Conservation (phyloP, 345 rosid genomes). For the Moricandia moricandioides region DNA sequence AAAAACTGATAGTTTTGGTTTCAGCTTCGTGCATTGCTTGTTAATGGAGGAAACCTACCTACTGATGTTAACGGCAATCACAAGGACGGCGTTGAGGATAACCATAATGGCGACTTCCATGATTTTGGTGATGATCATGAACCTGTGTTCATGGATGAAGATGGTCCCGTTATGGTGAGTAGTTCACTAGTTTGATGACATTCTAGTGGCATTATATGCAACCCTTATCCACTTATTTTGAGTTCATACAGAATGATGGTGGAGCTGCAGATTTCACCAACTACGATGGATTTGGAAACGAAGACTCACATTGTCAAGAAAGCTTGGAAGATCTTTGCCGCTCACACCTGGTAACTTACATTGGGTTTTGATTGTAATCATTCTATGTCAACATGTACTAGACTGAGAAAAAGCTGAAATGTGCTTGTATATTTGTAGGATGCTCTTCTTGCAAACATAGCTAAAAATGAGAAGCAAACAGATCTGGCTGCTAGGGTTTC, state of each 20-base stretch:
- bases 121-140: constrained; percentile 59
- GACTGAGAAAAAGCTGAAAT: not conserved
- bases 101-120: constrained; percentile 47
- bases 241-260: constrained; percentile 39
- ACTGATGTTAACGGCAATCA: constrained; percentile 39
- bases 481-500: constrained; percentile 90
- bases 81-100: constrained; percentile 42
- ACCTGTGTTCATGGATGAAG: constrained; percentile 53
- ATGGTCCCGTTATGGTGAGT: constrained; percentile 44
- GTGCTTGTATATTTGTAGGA: constrained; percentile 47
- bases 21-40: constrained; percentile 77
- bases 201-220: constrained; percentile 2
- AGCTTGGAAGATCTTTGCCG: constrained; percentile 95
- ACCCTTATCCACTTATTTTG: constrained; percentile 25
- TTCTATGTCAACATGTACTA: not conserved
- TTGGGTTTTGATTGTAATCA: not conserved
- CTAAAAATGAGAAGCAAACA: constrained; percentile 83
- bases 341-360: constrained; percentile 72
- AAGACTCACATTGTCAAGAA: constrained; percentile 48
- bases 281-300: constrained; percentile 45
- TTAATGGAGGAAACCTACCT: constrained; percentile 44
- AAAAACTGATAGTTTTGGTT: constrained; percentile 27
- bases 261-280: constrained; percentile 33
- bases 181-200: constrained; percentile 7
- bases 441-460: constrained; percentile 89